Evolutionary conservation across 805 yeast genomes (phyloP), one percentile per base, ranked within the genome.

Genomic region (Hanseniaspora jakobsenii): DNA sequence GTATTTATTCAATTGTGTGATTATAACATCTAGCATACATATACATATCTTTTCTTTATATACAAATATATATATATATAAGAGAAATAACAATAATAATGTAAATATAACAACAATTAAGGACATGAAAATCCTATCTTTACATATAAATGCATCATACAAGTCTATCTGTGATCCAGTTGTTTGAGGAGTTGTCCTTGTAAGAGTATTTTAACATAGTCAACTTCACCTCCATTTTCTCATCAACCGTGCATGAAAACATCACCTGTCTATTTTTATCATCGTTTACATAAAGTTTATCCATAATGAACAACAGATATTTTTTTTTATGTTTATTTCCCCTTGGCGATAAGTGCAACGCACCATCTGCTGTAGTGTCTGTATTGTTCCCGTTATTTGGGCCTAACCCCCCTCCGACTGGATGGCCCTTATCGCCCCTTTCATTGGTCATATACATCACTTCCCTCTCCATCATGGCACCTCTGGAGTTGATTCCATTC

Each of bases 361-460:
- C 38, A 3, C 46, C 46, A 29, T 42, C 46, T 4, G 38, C 23
- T n/a, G n/a, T n/a, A 24, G 27, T 24, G 10, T 24, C 10, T 24
- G 27, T 7, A 24, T 24, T 10, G n/a, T n/a, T n/a, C n/a, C n/a
- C n/a, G n/a, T n/a, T n/a, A n/a, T n/a, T n/a, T n/a, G n/a, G n/a
- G n/a, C n/a, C n/a, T n/a, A n/a, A n/a, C n/a, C n/a, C n/a, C n/a
- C n/a, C n/a, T n/a, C n/a, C n/a, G n/a, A n/a, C n/a, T n/a, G n/a
- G n/a, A 5, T 34, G 13, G 9, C 34, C 28, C 4, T 21, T 19
- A 3, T 21, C 34, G 17, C 13, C 6, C 13, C 18, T 30, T 6
- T 16, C 21, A 18, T 14, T 23, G 9, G 30, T 8, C 19, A 29
- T 10, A 18, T 42, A 37, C 46, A 17, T 42, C 14, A 13, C 19